Evolutionary conservation across 2,329 filamentous ascomycete species (phyloP).

Genomic region (Neopestalotiopsis rosae): DNA sequence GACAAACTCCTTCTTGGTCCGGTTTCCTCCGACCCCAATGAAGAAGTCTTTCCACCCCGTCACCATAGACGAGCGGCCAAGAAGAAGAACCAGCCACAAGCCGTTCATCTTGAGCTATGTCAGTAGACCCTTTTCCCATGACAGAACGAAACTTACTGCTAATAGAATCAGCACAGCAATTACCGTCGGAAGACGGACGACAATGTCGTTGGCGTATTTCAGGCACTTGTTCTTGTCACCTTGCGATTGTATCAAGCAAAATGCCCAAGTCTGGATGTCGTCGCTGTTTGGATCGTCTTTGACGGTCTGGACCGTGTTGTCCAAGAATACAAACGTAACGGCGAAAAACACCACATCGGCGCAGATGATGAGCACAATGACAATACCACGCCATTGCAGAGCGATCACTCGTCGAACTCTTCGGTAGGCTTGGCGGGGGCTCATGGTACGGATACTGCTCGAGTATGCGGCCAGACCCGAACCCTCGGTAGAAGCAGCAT

Average conservation of each 20-base stretch:
- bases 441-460: slow-evolving; percentile 76
- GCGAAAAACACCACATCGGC: slow-evolving; percentile 94
- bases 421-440: slow-evolving; percentile 85
- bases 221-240: slow-evolving; percentile 73
- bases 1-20: slow-evolving; percentile 79
- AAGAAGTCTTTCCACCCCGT: slow-evolving; percentile 79
- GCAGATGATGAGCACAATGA: slow-evolving; percentile 87
- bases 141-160: slow-evolving; percentile 60
- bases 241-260: slow-evolving; percentile 66
- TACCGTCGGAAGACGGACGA: slow-evolving; percentile 78
- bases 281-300: slow-evolving; percentile 50
- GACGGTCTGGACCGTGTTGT: slow-evolving; percentile 69
- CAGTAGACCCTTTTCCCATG: slow-evolving; percentile 25
- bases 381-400: slow-evolving; percentile 93
- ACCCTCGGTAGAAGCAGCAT: slow-evolving; percentile 70
- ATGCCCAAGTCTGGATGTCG: slow-evolving; percentile 69
- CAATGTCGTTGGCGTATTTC: slow-evolving; percentile 60
- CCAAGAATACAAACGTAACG: slow-evolving; percentile 86
- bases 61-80: slow-evolving; percentile 85
- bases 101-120: slow-evolving; percentile 70
- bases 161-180: slow-evolving; percentile 83
- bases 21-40: slow-evolving; percentile 48
- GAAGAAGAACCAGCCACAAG: slow-evolving; percentile 81
- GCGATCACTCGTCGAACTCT: slow-evolving; percentile 85
- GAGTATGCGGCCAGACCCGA: slow-evolving; percentile 78